Base-by-base conservation (phyloP, 176 grass and related monocot genomes). In the Ensete glaucum region DNA sequence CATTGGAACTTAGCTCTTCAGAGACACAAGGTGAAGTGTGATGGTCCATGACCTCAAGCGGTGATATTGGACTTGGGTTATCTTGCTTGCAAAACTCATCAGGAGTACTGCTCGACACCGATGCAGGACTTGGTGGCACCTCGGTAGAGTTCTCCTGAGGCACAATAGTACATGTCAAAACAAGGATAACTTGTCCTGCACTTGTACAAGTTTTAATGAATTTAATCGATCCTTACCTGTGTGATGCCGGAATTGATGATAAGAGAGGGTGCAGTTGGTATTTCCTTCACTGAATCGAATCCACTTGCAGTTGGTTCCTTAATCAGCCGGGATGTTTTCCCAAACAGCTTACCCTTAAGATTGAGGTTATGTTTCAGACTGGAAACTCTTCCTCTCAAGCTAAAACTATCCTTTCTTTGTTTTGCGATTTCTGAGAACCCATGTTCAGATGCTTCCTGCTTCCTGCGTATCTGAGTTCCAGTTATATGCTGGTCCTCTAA, bases 51-150 rank as follows among this genome's bases (percentile, higher is more conserved):
- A 77, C 87, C 79, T 90, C 90, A 67, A 88, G 73, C 5, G 87
- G 89, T 7, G 87, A 90, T 34, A 87, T 88, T 8, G 93, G 89
- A 68, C 87, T 92, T 16, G 85, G 87, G 73, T 77, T 83, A 52
- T 83, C 73, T 17, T 52, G 69, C 11, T 20, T 76, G 43, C 74
- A 77, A 80, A 80, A 77, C 22, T 87, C 85, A 67, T 83, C 78
- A 64, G 72, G 85, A 56, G 76, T 83, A 79, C 77, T 83, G 55
- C 81, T 77, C 15, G 85, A 87, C 21, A 81, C 68, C 10, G 85
- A 83, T 68, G 72, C 77, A 2, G 85, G 81, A 62, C 77, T 80
- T 55, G 85, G 80, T 69, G 89, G 87, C 76, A 88, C 9, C 63
- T 86, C 87, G 15, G 81, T 84, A 21, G 78, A 72, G 81, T 75